Base-by-base conservation (phyloP, 2,329 filamentous ascomycete species). In the Cordyceps cicadae region DNA sequence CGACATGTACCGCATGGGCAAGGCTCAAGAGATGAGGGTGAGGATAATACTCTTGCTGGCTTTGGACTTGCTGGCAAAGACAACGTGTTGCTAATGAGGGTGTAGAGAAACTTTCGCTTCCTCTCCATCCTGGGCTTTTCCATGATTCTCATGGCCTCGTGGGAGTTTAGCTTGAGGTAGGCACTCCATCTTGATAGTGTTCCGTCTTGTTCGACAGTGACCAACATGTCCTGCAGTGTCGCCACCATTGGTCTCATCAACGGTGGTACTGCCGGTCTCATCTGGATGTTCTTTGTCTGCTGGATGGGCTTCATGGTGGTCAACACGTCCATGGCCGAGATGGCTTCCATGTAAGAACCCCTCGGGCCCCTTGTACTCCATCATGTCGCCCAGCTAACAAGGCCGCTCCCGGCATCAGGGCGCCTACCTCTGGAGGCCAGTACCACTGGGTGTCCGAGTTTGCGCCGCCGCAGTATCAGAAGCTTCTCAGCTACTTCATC, bases 341-440 rank as follows among this genome's bases (percentile, higher is more conserved):
- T 81, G 73, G 77, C 76, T 1, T 79, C 76, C 5, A 81, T 81
- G 75, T 69, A 64, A 62, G 65, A 29, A 14, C 2, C 12, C 34
- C 8, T 2, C 34, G 11, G 11, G 5, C 8, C 2, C 34, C 34
- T 37, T 2, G 2, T 37, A 37, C 34, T 5, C 29, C 29, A 3
- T 29, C 29, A 3, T 29, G 5, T 7, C 34, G 14, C 8, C 34
- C 34, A 37, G 34, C 50, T 41, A 45, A 51, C 32, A 43, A 19
- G 12, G 19, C 19, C 32, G 3, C 24, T 19, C 1, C 52, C 4
- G 29, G 29, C 34, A 37, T 29, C 34, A 76, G 71, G 74, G 80
- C 81, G 2, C 82, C 82, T 0, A 85, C 80, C 0, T 76, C 77
- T 7, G 81, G 82, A 24, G 82, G 82, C 1, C 81, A 85, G 64